A percentile compares a stretch with the other conserved stretches of the same genome.
Evolutionary conservation across 768 basidiomycete species (phyloP).

Genomic region (Amanita phalloides): DNA sequence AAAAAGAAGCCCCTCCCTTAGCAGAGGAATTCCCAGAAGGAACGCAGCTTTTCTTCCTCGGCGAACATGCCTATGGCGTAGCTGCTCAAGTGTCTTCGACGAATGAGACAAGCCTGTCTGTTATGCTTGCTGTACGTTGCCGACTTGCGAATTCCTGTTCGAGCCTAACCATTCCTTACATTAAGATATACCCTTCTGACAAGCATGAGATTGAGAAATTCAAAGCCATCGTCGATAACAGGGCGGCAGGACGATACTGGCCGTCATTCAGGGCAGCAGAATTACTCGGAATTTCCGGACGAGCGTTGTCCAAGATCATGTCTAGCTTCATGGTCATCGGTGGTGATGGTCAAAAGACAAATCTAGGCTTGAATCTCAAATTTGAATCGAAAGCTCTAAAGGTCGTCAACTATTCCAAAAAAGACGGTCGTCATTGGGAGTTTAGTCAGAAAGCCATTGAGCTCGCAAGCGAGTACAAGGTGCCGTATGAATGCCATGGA

Average conservation of each 20-base stretch:
- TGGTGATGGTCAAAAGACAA: conserved; percentile 68
- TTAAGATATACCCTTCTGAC: conserved; percentile 82
- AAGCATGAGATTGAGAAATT: conserved; percentile 71
- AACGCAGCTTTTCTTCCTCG: conserved; percentile 91
- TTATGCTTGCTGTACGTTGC: conserved; percentile 69
- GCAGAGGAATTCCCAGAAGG: conserved; percentile 85
- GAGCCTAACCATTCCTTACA: neutral
- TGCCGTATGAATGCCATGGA: conserved; percentile 12
- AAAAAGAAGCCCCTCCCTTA: conserved; percentile 72
- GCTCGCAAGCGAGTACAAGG: conserved; percentile 79
- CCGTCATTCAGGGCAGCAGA: conserved; percentile 75
- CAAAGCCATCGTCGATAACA: conserved; percentile 51
- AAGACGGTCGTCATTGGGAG: conserved; percentile 83
- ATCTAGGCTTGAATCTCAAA: conserved; percentile 90
- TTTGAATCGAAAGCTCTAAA: conserved; percentile 92
- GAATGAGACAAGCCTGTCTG: conserved; percentile 58
- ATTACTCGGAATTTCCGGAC: conserved; percentile 60
- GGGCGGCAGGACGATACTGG: conserved; percentile 47
- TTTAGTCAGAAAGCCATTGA: conserved; percentile 82
- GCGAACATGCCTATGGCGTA: conserved; percentile 90
- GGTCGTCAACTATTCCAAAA: conserved; percentile 85
- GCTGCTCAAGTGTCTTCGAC: conserved; percentile 83
- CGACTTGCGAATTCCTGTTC: neutral
- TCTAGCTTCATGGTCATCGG: conserved; percentile 88
- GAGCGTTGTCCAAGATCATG: conserved; percentile 82